Evolutionary conservation across 306 rosid species (phyloP), one percentile per base, ranked within the genome.

Genomic region (Albizia julibrissin): DNA sequence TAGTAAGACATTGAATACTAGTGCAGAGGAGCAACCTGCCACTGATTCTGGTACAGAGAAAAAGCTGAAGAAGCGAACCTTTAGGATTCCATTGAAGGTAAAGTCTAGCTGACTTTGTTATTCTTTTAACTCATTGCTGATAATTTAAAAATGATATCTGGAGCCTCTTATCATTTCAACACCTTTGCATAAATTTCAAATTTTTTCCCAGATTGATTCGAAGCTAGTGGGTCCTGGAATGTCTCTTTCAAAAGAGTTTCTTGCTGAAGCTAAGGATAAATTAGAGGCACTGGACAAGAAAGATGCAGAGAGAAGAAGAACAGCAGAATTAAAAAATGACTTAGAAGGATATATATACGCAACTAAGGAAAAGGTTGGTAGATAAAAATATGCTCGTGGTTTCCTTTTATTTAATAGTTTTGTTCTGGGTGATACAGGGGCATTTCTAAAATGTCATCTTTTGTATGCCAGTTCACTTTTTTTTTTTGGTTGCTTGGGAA

Each of bases 281-380:
- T 59, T 95, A 84, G 92, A 95, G 88, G 94, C 88, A 61, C 84
- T 95, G 84, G 94, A 95, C 86, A 64, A 87, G 76, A 92, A 93
- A 86, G 99, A 95, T 80, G 91, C 93, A n/a, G 98, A 95, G 83
- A 84, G 99, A 67, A 92, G 90, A 89, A 92, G 92, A 86, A 93
- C 99, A 18, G 97, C 99, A 0, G 99, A 95, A 85, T 82, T 91
- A 42, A 95, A 93, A 83, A 95, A 95, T 88, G 90, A 90, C 85
- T 87, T 95, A 83, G 99, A 95, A 91, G 96, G 91, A 84, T 95
- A 95, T 87, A 91, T 93, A 81, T 95, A 95, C 15, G 82, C 89
- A 46, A 95, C 96, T 67, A 95, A 93, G 84, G 99, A 95, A 78
- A 95, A 95, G 99, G 99, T 95, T 83, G 68, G 88, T 82, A 70